Conservation (phyloP, 2,329 filamentous ascomycete species). For the Cephalotrichum gorgonifer region DNA sequence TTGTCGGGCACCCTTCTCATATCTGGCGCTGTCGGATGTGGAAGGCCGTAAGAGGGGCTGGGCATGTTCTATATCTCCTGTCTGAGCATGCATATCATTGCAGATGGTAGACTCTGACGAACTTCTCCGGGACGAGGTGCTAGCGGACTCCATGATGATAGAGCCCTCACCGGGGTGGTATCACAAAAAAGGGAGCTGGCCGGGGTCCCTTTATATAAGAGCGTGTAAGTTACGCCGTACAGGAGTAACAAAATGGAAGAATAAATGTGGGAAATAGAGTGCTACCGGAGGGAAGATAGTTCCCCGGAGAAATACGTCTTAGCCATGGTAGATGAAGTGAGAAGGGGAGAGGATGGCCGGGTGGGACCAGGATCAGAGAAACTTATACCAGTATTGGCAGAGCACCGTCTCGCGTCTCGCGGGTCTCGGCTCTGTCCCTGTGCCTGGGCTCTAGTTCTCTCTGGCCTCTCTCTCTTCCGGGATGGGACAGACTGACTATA, state of each 20-base stretch:
- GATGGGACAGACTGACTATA: no score
- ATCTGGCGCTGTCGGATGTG: background rate
- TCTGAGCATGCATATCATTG: conserved; percentile 1
- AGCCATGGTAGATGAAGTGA: background rate
- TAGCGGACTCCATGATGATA: background rate
- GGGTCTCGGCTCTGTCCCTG: no score
- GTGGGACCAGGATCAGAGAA: background rate
- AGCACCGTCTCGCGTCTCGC: no score
- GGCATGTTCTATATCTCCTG: conserved; percentile 1
- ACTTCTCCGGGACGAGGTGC: conserved; percentile 4
- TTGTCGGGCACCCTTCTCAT: background rate
- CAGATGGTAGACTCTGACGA: conserved; percentile 3
- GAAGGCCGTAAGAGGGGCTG: background rate
- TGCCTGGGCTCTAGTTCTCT: no score
- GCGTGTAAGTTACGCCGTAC: background rate
- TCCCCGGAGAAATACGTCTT: background rate
- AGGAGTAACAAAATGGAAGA: background rate
- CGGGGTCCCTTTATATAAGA: background rate
- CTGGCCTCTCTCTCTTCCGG: no score
- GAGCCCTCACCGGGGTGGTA: background rate
- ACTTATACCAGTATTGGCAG: background rate
- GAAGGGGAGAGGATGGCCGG: background rate
- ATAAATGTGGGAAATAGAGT: background rate
- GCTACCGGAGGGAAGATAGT: background rate
- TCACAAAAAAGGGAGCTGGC: background rate